A percentile compares a stretch with the other conserved stretches of the same genome.
phyloP scores from a whole-genome alignment of 2,329 filamentous ascomycete species.

The Aspergillus sp. region DNA sequence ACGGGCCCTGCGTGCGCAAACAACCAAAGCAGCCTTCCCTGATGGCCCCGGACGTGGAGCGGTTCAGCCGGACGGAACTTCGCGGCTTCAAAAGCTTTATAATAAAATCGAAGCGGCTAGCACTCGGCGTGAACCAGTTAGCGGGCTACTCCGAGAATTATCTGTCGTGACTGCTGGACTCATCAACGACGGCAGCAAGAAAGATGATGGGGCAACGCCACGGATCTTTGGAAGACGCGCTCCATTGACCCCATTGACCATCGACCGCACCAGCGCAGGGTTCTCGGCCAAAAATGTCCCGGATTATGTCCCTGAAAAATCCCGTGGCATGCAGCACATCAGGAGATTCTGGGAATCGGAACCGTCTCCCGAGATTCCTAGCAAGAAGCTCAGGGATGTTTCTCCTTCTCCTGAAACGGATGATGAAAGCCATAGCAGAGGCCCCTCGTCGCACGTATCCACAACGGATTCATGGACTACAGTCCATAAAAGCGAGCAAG shows the following conservation, averaged over 20 bases:
- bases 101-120: constrained; percentile 31
- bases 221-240: not conserved
- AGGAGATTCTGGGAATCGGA: constrained; percentile 20
- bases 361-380: constrained; percentile 2
- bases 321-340: constrained; percentile 5
- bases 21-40: not conserved
- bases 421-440: constrained; percentile 13
- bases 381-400: not conserved
- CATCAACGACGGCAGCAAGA: constrained; percentile 7
- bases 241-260: not conserved
- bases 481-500: constrained; percentile 21
- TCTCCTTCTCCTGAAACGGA: constrained; percentile 5
- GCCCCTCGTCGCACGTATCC: constrained; percentile 17
- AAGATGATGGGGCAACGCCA: constrained; percentile 6
- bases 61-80: constrained; percentile 11
- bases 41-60: constrained; percentile 5
- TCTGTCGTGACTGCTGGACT: constrained; percentile 19
- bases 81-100: constrained; percentile 28
- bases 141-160: constrained; percentile 29
- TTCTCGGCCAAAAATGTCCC: not conserved
- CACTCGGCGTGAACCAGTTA: constrained; percentile 27
- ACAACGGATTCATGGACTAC: constrained; percentile 26
- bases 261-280: not conserved
- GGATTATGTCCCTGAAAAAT: not conserved
- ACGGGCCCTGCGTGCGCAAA: not conserved